These are phyloP conservation scores for Candida lessepsii DNA, from an alignment of 805 yeast genomes.

Conservation along the genomic window DNA sequence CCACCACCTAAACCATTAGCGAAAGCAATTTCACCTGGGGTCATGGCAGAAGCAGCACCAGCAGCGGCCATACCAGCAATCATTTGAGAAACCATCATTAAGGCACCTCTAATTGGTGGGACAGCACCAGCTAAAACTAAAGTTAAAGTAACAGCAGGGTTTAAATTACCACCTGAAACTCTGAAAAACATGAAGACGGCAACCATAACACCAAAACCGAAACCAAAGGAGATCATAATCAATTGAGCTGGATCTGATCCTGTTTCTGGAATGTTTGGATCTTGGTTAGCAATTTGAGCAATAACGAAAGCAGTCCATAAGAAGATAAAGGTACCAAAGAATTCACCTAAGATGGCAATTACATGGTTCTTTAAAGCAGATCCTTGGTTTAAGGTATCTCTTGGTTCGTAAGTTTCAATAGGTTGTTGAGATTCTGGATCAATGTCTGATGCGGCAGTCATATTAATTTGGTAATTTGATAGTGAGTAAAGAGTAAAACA, in stretches of 20 bases:
- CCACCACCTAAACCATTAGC: conserved; percentile 74
- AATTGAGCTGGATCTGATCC: conserved; percentile 66
- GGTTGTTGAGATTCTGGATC: conserved; percentile 30
- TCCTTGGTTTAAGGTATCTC: conserved; percentile 15
- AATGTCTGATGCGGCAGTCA: conserved; percentile 21
- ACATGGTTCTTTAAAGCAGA: conserved; percentile 48
- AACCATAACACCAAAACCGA: conserved; percentile 82
- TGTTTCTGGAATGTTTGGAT: conserved; percentile 29
- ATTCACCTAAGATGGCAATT: conserved; percentile 75
- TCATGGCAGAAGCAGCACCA: conserved; percentile 81
- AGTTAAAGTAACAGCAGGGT: conserved; percentile 83
- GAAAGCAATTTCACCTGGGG: conserved; percentile 75
- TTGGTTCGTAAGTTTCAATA: conserved; percentile 27
- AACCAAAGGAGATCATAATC: conserved; percentile 80
- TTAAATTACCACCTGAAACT: conserved; percentile 85
- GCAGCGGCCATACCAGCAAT: conserved; percentile 92
- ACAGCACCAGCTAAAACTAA: conserved; percentile 71
- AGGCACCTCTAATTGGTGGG: conserved; percentile 65
- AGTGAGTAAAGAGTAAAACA: not conserved
- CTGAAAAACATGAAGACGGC: conserved; percentile 67
- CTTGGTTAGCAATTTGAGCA: conserved; percentile 79
- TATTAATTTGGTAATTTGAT: not conserved
- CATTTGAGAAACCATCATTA: conserved; percentile 67
- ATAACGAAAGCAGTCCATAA: conserved; percentile 78
- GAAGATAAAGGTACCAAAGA: conserved; percentile 82